phyloP scores from a whole-genome alignment of 2,329 filamentous ascomycete species.

The Trichoderma endophyticum region DNA sequence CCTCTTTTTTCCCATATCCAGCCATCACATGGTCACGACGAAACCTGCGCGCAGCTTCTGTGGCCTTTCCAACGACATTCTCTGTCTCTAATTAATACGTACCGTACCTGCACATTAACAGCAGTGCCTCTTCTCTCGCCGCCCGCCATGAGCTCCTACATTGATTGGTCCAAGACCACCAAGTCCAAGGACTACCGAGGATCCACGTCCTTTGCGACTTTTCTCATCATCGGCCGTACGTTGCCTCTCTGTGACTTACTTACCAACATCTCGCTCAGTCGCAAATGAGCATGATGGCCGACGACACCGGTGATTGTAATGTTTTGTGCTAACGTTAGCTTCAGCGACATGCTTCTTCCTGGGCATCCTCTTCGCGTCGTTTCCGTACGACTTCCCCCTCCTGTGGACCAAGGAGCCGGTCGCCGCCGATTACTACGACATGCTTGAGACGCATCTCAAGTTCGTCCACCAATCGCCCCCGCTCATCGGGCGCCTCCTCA shows the following conservation, averaged over 20 bases:
- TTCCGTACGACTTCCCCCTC: constrained; percentile 92
- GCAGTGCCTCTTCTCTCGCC: neutral
- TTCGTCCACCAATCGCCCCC: constrained; percentile 90
- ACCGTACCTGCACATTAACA: neutral
- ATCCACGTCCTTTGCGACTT: constrained; percentile 81
- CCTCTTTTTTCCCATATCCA: neutral
- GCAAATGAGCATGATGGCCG: neutral
- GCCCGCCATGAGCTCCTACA: constrained; percentile 33
- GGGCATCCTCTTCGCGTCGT: constrained; percentile 91
- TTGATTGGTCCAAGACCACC: constrained; percentile 57
- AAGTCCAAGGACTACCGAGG: constrained; percentile 57
- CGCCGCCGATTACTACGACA: constrained; percentile 68
- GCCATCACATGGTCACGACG: neutral
- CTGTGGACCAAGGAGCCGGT: constrained; percentile 71
- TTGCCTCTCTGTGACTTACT: constrained; percentile 26
- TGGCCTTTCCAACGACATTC: neutral
- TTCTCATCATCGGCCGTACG: constrained; percentile 93
- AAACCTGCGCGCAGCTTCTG: neutral
- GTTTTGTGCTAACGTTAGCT: neutral
- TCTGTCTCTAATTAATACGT: neutral
- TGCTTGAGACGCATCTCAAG: constrained; percentile 84
- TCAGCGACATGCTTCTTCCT: constrained; percentile 93
- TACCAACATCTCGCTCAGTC: neutral
- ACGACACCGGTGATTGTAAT: neutral
- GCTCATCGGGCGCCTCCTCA: constrained; percentile 86